Percentiles rank a stretch among this genome's conserved stretches.
phyloP scores from a whole-genome alignment of 2,329 filamentous ascomycete genomes.

The Ophioceras dolichostomum region DNA sequence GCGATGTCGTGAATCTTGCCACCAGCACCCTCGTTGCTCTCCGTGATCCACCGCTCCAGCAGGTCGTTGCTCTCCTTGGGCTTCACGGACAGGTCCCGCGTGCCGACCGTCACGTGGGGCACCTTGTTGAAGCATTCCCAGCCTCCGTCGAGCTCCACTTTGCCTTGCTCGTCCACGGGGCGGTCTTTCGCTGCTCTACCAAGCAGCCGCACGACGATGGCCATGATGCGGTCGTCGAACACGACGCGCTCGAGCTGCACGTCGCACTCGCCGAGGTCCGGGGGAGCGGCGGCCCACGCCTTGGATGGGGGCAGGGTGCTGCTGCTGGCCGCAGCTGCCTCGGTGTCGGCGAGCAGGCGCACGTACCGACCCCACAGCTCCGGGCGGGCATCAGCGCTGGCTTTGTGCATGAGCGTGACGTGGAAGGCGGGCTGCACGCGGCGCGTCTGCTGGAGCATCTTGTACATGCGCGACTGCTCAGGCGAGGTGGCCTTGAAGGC shows the following conservation, averaged over 20 bases:
- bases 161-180: no score
- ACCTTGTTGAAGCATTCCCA: constrained; percentile 67
- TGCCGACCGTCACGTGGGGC: constrained; percentile 85
- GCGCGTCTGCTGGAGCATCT: constrained; percentile 56
- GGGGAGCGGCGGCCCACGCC: constrained; percentile 12
- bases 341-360: constrained; percentile 39
- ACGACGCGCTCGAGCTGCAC: constrained; percentile 61
- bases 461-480: constrained; percentile 56
- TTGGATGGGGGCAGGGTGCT: neutral
- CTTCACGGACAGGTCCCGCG: constrained; percentile 61
- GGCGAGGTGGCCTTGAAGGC: constrained; percentile 48
- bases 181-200: no score
- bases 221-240: constrained; percentile 82
- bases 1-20: constrained; percentile 34
- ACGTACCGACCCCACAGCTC: constrained; percentile 67
- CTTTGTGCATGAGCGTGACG: constrained; percentile 83
- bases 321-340: constrained; percentile 16
- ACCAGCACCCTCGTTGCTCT: constrained; percentile 38
- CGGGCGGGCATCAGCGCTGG: constrained; percentile 41
- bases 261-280: constrained; percentile 49
- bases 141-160: constrained; percentile 33
- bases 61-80: constrained; percentile 91
- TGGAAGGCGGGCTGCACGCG: constrained; percentile 83
- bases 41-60: constrained; percentile 60
- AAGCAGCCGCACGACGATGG: constrained; percentile 73